phyloP scores from a whole-genome alignment of 163 green algal species.

The Scenedesmus sp. region DNA sequence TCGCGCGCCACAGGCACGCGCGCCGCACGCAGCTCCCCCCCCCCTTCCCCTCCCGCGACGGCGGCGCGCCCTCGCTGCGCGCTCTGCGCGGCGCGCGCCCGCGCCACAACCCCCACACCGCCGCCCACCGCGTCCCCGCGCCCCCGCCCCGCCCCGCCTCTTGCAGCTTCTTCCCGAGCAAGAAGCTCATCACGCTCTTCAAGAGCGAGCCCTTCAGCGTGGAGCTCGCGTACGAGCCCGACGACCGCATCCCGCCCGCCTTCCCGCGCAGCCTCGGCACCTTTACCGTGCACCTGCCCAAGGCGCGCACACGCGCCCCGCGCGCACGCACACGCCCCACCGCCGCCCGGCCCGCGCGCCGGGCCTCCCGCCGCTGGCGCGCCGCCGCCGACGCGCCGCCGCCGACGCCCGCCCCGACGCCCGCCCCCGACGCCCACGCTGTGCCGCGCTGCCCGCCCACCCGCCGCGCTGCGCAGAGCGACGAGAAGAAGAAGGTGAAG shows the following conservation, averaged over 20 bases:
- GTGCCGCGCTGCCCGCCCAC: background rate
- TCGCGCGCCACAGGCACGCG: conserved; percentile 69
- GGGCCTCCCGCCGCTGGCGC: no score
- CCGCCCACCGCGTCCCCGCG: background rate
- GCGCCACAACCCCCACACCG: no score
- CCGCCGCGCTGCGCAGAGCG: conserved; percentile 27
- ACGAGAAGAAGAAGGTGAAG: conserved; percentile 94
- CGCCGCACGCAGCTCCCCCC: background rate
- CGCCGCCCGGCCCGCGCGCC: no score
- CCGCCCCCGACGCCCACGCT: no score
- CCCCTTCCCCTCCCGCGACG: no score
- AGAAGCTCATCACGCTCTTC: conserved; percentile 95
- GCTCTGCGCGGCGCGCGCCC: background rate
- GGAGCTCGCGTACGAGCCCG: conserved; percentile 34
- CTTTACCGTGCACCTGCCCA: conserved; percentile 64
- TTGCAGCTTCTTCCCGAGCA: conserved; percentile 74
- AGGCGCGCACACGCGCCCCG: no score
- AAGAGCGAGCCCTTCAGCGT: conserved; percentile 71
- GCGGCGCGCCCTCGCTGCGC: no score
- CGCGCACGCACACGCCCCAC: conserved; percentile 56
- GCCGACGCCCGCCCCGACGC: no score
- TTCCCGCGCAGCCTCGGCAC: conserved; percentile 37
- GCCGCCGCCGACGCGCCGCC: no score
- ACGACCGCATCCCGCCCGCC: conserved; percentile 38
- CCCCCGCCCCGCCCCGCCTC: background rate